A percentile compares a stretch with the other conserved stretches of the same genome.
Evolutionary conservation across 768 basidiomycete genomes (phyloP).

Genomic region (Cystobasidium tubakii): DNA sequence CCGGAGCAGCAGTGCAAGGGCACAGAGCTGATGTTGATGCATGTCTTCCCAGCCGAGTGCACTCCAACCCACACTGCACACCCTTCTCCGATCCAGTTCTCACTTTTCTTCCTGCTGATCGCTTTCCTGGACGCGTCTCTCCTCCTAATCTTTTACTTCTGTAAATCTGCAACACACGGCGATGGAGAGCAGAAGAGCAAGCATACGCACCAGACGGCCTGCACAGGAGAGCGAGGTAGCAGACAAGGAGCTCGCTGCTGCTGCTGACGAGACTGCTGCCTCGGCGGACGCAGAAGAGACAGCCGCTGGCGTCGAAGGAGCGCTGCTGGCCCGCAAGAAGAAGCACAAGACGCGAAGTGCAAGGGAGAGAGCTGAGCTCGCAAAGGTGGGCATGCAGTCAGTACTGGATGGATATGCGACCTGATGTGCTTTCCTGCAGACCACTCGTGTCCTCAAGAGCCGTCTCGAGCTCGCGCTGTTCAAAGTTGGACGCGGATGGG

Average conservation of each 20-base stretch:
- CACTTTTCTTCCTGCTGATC: too few species aligned
- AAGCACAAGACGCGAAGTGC: background rate
- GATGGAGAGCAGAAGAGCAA: background rate
- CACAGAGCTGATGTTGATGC: too few species aligned
- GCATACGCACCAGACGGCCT: background rate
- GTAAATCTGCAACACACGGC: too few species aligned
- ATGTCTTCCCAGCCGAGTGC: too few species aligned
- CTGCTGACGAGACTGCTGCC: too few species aligned
- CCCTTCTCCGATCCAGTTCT: too few species aligned
- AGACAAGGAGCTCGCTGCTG: background rate
- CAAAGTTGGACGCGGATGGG: constrained; percentile 43
- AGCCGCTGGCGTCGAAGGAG: background rate
- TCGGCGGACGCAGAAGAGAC: background rate
- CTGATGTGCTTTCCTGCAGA: constrained; percentile 34
- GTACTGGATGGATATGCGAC: too few species aligned
- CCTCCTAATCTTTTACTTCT: too few species aligned
- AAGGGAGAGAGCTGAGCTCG: constrained; percentile 2
- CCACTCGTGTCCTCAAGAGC: constrained; percentile 41
- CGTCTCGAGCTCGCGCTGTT: constrained; percentile 42
- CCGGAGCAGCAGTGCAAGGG: too few species aligned
- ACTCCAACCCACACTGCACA: too few species aligned
- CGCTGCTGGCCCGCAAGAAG: background rate
- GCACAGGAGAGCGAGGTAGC: background rate
- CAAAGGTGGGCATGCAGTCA: constrained; percentile 3
- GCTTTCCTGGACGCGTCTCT: too few species aligned